phyloP scores from a whole-genome alignment of 352 stramenopile species.

The Phytophthora kernoviae region DNA sequence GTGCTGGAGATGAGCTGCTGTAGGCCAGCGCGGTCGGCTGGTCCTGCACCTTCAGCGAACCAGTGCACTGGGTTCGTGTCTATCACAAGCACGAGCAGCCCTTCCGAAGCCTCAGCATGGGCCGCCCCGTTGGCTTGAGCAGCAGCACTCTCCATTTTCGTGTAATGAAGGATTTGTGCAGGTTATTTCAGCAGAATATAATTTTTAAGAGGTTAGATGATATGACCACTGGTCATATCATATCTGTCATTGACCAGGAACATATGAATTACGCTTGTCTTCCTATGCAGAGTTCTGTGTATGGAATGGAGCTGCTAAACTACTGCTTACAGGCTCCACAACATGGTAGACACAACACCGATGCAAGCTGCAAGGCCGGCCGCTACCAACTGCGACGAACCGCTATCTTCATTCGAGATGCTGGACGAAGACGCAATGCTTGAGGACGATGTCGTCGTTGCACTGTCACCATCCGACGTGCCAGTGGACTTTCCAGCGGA shows the following conservation, averaged over 20 bases:
- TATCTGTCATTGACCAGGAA: too few relatives aligned
- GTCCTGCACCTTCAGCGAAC: slow-evolving; percentile 47
- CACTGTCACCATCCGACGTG: slow-evolving; percentile 13
- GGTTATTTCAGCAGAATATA: too few relatives aligned
- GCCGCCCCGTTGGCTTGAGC: slow-evolving; percentile 15
- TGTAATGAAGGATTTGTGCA: too few relatives aligned
- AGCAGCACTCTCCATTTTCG: slow-evolving; percentile 11
- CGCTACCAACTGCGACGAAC: slow-evolving; percentile 36
- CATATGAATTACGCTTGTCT: neutral
- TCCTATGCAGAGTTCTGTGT: neutral
- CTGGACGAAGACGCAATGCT: slow-evolving; percentile 21
- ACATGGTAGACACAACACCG: slow-evolving; percentile 38
- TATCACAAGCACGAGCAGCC: slow-evolving; percentile 78
- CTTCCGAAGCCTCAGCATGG: slow-evolving; percentile 40
- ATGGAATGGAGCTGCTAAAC: slow-evolving; percentile 7
- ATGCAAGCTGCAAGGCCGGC: slow-evolving; percentile 37
- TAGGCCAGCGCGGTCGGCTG: slow-evolving; percentile 33
- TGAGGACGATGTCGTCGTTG: slow-evolving; percentile 26
- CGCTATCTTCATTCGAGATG: slow-evolving; percentile 27
- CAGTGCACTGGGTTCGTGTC: slow-evolving; percentile 83
- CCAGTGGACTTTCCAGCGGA: slow-evolving; percentile 24
- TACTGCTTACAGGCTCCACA: slow-evolving; percentile 44
- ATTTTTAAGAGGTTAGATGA: neutral
- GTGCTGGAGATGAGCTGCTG: slow-evolving; percentile 77
- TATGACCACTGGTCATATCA: too few relatives aligned